Conservation (phyloP, 208 protist genomes). For the Herpetomonas muscarum region DNA sequence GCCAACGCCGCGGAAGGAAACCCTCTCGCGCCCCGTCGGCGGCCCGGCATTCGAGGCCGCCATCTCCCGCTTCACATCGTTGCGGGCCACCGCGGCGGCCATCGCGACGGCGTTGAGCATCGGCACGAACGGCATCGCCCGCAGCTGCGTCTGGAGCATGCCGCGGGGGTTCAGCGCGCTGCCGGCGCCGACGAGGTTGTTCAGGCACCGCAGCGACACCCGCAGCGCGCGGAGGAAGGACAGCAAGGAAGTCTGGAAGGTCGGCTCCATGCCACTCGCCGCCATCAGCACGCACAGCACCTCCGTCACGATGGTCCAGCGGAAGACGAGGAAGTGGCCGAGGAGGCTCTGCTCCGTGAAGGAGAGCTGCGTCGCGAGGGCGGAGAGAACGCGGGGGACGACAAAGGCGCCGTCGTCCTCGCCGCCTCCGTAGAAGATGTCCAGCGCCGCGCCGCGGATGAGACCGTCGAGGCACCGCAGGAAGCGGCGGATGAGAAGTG, state of each 20-base stretch:
- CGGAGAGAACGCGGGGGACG: slow-evolving; percentile 1
- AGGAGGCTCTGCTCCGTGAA: not conserved
- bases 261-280: not conserved
- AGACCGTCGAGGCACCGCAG: too few species aligned
- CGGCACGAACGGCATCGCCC: not conserved
- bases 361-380: not conserved
- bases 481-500: too few species aligned
- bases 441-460: too few species aligned
- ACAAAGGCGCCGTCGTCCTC: not conserved
- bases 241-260: slow-evolving; percentile 5
- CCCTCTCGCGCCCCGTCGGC: too few species aligned
- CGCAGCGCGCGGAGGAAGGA: slow-evolving; percentile 4
- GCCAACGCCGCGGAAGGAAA: not conserved
- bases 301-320: slow-evolving; percentile 5
- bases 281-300: slow-evolving; percentile 9
- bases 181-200: not conserved
- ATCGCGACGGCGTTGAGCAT: not conserved
- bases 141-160: slow-evolving; percentile 2
- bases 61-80: too few species aligned
- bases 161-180: too few species aligned
- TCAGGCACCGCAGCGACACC: not conserved
- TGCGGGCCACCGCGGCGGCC: too few species aligned
- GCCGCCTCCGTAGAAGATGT: too few species aligned
- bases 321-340: slow-evolving; percentile 4
- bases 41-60: too few species aligned